Evolutionary conservation across 805 yeast species (phyloP), one percentile per base, ranked within the genome.

Genomic region (Wickerhamomyces queroliae): DNA sequence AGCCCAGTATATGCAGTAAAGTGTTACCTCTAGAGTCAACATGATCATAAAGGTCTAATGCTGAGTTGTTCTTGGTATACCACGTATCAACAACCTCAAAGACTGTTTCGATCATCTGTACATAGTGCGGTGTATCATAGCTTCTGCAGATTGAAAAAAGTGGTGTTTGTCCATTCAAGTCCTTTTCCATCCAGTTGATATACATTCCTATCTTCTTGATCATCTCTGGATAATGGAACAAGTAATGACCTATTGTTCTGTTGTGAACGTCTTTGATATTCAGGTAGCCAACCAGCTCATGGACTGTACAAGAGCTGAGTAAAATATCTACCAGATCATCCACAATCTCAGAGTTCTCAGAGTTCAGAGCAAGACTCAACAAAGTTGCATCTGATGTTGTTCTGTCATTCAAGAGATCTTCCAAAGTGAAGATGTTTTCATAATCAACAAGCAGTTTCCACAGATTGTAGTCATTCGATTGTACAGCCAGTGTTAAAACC

Each of bases 21-120:
- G 93, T 78, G 54, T 89, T 88, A 0, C 91, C 91, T 40, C 76
- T 72, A 18, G 56, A 59, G 53, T 91, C 97, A 7, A 76, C 63
- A 54, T 91, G 97, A 22, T 77, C 80, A 33, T 64, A 64, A 44
- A 74, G 71, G 43, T 74, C 65, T 36, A 79, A 66, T 1, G 38
- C 33, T 4, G 53, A 50, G 3, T 48, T 40, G 23, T 61, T 56
- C 0, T 36, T 40, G 6, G 32, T 21, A 40, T 73, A 73, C 73
- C 80, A 75, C 19, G 54, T 46, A 3, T 52, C 45, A 0, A 74
- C 77, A 13, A 69, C 61, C 1, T 53, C 45, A 38, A 83, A 69
- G 0, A 78, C 76, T 11, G 53, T 58, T 15, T 47, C 36, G 5
- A 86, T 61, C 49, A 86, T 53, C 3, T 53, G 52, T 2, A 65